phyloP scores from a whole-genome alignment of 306 rosid genomes.

The Acacia melanoxylon region DNA sequence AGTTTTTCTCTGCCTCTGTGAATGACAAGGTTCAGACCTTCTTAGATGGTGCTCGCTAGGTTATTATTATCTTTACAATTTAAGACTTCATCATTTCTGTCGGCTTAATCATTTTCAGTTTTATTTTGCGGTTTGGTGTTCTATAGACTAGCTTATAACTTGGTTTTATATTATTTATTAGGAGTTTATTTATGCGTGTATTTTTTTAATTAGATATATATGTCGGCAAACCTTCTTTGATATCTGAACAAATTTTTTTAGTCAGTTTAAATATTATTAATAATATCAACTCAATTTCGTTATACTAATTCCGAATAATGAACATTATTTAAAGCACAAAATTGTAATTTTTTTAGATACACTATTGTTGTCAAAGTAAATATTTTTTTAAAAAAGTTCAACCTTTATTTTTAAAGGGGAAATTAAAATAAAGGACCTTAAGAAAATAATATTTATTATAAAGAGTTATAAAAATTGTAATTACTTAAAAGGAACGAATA shows the following conservation, averaged over 20 bases:
- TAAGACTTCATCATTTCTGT: not conserved
- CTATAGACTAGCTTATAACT: not conserved
- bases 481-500: no score
- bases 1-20: conserved; percentile 50
- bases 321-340: not conserved
- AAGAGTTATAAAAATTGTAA: no score
- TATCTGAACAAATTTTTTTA: no score
- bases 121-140: not conserved
- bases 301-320: not conserved
- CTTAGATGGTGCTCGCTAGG: conserved; percentile 4
- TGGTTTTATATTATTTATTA: not conserved
- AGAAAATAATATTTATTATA: no score
- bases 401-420: no score
- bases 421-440: no score
- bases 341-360: not conserved
- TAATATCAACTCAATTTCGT: not conserved
- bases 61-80: not conserved
- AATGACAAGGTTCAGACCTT: conserved; percentile 45
- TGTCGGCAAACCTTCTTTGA: no score
- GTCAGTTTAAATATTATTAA: no score
- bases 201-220: not conserved
- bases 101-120: not conserved
- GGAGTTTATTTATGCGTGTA: not conserved
- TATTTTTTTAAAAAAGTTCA: no score
- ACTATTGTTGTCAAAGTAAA: not conserved